Base-by-base conservation (phyloP, 768 basidiomycete genomes). In the Agrocybe praecox region DNA sequence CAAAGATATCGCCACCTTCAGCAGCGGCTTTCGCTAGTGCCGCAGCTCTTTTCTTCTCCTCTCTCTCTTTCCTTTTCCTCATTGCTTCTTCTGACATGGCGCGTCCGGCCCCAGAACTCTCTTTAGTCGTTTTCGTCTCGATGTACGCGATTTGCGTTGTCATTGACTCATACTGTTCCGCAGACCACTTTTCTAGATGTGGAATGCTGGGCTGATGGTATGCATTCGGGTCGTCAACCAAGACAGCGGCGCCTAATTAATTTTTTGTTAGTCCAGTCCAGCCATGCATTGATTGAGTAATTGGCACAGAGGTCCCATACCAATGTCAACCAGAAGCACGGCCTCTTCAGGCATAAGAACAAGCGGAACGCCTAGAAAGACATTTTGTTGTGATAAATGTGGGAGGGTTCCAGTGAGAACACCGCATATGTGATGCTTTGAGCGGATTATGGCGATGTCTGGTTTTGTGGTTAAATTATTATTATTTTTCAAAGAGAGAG, bases 351-450 rank as follows among this genome's bases (percentile, higher is more conserved):
- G 92, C 73, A 92, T 84, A 1, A 98, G 76, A 8, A 92, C 76
- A 6, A 97, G 77, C 1, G 97, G 97, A n/a, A 94, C 74, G 7
- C 97, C 97, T 32, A 99, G 79, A 68, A 99, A 99, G 2, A 90
- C 85, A 76, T 99, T 99, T 73, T 99, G 97, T 65, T 98, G 96
- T 1, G 94, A 88, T 1, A 98, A 80, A 67, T 95, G 94, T 2
- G 97, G 96, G 14, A 99, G 83, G 1, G 97, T 98, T 0, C 97
- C 97, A 0, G 86, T 81, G 44, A 98, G 74, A 44, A 94, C 77
- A 33, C 96, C 95, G 65, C 92, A 94, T 46, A 98, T 81, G 54
- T 79, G 86, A 71, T 97, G 87, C 62, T 87, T 74, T 26, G 89
- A 84, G 34, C 97, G 91, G 10, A 99, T 75, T 6, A 74, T 79